These are phyloP conservation scores for Amoeboaphelidium occidentale DNA, from an alignment of 371 early-diverging fungal species.

Conservation along the genomic window DNA sequence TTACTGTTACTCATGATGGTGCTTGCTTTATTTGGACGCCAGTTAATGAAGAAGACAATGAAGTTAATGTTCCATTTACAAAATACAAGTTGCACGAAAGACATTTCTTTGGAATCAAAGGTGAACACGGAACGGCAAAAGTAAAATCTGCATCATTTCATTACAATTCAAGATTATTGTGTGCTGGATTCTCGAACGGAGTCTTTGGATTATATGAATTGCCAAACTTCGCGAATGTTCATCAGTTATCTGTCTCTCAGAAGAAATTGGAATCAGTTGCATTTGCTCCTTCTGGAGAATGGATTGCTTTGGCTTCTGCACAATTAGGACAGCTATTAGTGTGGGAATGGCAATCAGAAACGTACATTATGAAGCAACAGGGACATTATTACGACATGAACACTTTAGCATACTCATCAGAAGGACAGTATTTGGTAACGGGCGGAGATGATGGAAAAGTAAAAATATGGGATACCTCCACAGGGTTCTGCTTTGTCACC, in stretches of 20 bases:
- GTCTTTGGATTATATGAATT: conserved; percentile 92
- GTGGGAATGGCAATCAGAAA: conserved; percentile 98
- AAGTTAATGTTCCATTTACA: background rate
- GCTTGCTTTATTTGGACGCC: conserved; percentile 56
- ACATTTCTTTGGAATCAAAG: background rate
- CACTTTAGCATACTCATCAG: conserved; percentile 58
- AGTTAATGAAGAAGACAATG: conserved; percentile 6
- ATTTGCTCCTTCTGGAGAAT: conserved; percentile 76
- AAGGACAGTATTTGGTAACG: conserved; percentile 83
- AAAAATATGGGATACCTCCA: conserved; percentile 83
- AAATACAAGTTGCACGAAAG: background rate
- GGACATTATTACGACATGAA: conserved; percentile 87
- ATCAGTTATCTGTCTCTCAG: conserved; percentile 66
- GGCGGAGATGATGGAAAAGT: conserved; percentile 93
- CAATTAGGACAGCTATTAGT: conserved; percentile 83
- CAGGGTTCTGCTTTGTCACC: conserved; percentile 92
- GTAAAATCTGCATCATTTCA: conserved; percentile 64
- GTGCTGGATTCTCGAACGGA: conserved; percentile 73
- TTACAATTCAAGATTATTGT: conserved; percentile 37
- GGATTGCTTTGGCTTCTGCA: conserved; percentile 84
- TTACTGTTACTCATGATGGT: conserved; percentile 70
- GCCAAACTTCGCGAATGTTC: conserved; percentile 61
- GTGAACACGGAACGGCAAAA: conserved; percentile 15
- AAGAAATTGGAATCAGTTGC: conserved; percentile 63
- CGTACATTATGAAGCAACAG: conserved; percentile 91